phyloP scores from a whole-genome alignment of 2,329 filamentous ascomycete genomes.

The Nemania sp. region DNA sequence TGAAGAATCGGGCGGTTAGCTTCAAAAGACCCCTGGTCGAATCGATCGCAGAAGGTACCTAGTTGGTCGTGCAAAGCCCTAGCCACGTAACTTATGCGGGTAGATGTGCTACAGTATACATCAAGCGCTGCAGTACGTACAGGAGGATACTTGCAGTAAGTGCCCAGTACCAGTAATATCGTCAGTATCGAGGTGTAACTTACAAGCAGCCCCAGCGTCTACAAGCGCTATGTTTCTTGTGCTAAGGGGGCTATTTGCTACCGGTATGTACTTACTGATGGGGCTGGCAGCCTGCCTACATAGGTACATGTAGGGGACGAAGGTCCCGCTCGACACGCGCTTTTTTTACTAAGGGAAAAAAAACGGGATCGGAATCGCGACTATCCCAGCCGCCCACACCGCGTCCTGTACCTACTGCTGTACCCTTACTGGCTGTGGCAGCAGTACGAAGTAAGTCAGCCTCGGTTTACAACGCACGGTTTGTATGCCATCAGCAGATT shows the following conservation, averaged over 20 bases:
- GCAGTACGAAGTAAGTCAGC: slow-evolving; percentile 6
- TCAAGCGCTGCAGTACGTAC: background rate
- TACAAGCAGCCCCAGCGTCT: background rate
- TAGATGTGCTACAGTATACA: too few relatives aligned
- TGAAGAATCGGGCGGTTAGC: slow-evolving; percentile 9
- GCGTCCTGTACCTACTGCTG: slow-evolving; percentile 30
- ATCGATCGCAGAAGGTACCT: slow-evolving; percentile 1
- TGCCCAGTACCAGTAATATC: too few relatives aligned
- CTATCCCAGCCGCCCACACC: slow-evolving; percentile 28
- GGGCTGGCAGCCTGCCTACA: too few relatives aligned
- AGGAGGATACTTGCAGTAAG: too few relatives aligned
- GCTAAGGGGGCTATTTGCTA: background rate
- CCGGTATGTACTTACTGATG: background rate
- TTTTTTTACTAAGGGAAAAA: too few relatives aligned
- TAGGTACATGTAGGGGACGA: too few relatives aligned
- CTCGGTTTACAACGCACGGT: slow-evolving; percentile 8
- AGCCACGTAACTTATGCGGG: too few relatives aligned
- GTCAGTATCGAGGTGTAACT: background rate
- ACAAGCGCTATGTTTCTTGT: background rate
- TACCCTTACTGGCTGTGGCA: slow-evolving; percentile 23
- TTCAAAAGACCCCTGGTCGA: slow-evolving; percentile 1
- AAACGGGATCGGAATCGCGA: slow-evolving; percentile 26
- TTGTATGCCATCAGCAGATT: slow-evolving; percentile 9
- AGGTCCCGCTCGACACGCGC: slow-evolving; percentile 22
- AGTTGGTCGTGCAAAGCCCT: too few relatives aligned